Evolutionary conservation across 257 asterid species (phyloP).

Genomic region (Solanum bulbocastanum): DNA sequence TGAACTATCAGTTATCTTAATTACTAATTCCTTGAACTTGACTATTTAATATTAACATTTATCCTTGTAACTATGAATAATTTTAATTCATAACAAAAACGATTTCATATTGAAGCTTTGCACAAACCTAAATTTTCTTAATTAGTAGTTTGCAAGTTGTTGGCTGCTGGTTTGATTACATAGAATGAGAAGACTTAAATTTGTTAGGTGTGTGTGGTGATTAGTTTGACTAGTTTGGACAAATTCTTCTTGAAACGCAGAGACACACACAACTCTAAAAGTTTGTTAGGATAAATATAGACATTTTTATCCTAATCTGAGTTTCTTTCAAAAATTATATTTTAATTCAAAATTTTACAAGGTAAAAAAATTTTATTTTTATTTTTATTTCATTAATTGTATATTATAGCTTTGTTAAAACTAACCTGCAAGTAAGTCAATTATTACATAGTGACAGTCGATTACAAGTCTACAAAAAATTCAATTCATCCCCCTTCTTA

Average conservation of each 20-base stretch:
- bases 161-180: background rate
- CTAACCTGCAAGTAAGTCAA: no score
- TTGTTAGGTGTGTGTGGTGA: background rate
- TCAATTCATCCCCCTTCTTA: no score
- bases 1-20: fast-evolving
- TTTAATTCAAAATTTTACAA: no score
- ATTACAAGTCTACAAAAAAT: no score
- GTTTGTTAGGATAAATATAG: background rate
- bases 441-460: no score
- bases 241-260: background rate
- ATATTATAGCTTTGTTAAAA: no score
- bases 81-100: background rate
- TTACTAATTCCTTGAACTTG: background rate
- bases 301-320: background rate
- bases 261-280: background rate
- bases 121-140: background rate
- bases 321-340: background rate
- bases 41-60: background rate
- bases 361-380: no score
- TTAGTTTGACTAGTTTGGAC: background rate
- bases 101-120: background rate
- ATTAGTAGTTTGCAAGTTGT: background rate
- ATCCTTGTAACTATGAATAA: background rate
- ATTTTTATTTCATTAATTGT: no score
- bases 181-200: background rate